Base-by-base conservation (phyloP, 257 asterid genomes). In the Linaria vulgaris region DNA sequence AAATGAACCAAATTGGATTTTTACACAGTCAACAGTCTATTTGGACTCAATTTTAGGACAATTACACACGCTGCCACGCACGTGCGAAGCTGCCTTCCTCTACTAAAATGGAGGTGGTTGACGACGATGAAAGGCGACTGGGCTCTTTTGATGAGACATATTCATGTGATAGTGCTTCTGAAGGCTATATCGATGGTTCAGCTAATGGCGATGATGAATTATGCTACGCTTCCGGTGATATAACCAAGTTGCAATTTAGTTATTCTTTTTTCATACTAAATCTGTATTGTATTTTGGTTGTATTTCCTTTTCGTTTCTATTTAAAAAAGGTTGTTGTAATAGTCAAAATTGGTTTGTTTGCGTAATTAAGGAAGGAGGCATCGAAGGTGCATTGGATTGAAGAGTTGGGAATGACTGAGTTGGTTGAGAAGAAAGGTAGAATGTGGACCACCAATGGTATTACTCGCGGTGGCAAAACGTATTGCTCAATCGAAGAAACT, bases 371-470 rank as follows among this genome's bases (percentile, higher is more conserved):
- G 88, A 83, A 79, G 71, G 85, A 81, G 53, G 66, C 69, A 16
- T 91, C 89, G 24, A 78, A 67, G 69, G 90, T 79, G 13, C 78
- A 44, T 59, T 91, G 96, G 98, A 81, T 77, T 22, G 84, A 79
- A 58, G 82, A 80, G 47, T 48, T 86, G 71, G 81, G 78, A 67
- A 73, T 88, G 91, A 95, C 91, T 41, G 89, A 83, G 72, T 74
- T 91, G 67, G 67, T 85, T 61, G 86, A 81, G 75, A 83, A 65
- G 56, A 86, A 72, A 80, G 96, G 98, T 19, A 76, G 73, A 72
- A 59, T 85, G 78, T 91, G 96, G 96, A 83, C 75, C 30, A 81
- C 95, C 25, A 88, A 91, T 41, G 96, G 98, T 59, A 82, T 86
- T 22, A 68, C 68, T 78, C 88, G 88, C 59, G 63, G 73, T 64